These are phyloP conservation scores for Epicoccum sorghinum DNA, from an alignment of 2,329 filamentous ascomycete species.

Conservation along the genomic window DNA sequence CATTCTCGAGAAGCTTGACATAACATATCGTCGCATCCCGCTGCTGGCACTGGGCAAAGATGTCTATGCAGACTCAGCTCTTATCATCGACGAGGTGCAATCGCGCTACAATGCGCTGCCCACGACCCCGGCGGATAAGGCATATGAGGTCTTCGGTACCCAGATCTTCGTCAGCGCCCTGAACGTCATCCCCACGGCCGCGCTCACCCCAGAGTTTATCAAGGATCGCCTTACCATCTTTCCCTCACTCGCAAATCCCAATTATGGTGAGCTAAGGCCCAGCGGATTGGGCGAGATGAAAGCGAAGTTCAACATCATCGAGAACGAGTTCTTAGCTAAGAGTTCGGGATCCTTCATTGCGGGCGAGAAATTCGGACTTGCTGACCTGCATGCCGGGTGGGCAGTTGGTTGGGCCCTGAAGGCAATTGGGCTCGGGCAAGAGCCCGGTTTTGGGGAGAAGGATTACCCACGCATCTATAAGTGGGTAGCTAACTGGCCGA, in stretches of 20 bases:
- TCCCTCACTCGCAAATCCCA: neutral
- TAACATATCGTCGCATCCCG: constrained; percentile 73
- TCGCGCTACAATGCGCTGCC: constrained; percentile 48
- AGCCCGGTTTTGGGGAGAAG: neutral
- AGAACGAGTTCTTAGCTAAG: constrained; percentile 2
- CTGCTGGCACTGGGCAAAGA: constrained; percentile 69
- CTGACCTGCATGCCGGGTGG: constrained; percentile 13
- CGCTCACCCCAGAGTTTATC: constrained; percentile 5
- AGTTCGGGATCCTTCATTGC: neutral
- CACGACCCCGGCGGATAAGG: constrained; percentile 47
- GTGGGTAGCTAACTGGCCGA: constrained; percentile 3
- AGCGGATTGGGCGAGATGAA: constrained; percentile 13
- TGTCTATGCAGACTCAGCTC: constrained; percentile 72
- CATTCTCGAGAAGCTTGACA: constrained; percentile 65
- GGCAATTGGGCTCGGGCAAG: neutral
- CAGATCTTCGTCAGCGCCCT: constrained; percentile 2
- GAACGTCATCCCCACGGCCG: constrained; percentile 10
- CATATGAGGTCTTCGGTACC: constrained; percentile 7
- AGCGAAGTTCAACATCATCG: constrained; percentile 6
- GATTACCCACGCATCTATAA: constrained; percentile 7
- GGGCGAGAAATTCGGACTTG: constrained; percentile 5
- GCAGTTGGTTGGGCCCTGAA: constrained; percentile 6
- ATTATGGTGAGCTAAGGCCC: constrained; percentile 3
- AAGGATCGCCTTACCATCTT: constrained; percentile 12
- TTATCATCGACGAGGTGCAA: constrained; percentile 71